These are phyloP conservation scores for Corymbia citriodora DNA, from an alignment of 441 rosid species.

Conservation along the genomic window DNA sequence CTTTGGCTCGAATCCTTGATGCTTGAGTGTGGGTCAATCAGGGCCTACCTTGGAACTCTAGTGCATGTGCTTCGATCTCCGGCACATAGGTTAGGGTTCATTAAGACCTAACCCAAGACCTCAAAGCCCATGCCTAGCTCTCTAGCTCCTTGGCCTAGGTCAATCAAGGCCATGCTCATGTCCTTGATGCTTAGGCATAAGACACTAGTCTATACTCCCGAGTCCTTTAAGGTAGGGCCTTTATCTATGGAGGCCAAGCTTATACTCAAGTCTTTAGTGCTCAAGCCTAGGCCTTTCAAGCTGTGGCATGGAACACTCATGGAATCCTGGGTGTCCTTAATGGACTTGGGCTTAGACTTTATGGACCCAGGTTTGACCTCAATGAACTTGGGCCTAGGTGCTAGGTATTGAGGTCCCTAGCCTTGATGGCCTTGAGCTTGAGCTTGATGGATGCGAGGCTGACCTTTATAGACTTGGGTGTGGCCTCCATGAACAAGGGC, in stretches of 20 bases:
- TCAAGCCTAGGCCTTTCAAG: neutral
- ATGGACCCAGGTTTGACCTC: neutral
- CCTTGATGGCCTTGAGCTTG: accelerated
- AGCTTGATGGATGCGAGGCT: neutral
- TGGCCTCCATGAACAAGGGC: neutral
- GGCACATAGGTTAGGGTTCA: neutral
- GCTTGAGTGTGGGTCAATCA: neutral
- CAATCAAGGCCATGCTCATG: neutral
- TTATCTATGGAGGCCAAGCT: neutral
- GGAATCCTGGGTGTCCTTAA: neutral
- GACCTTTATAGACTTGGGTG: neutral
- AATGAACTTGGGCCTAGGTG: neutral
- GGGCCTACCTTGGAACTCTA: neutral
- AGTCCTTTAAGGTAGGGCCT: neutral
- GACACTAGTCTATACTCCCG: accelerated
- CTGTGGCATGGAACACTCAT: neutral
- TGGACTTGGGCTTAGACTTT: neutral
- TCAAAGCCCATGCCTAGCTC: neutral
- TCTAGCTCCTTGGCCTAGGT: accelerated
- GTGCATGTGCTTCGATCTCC: accelerated
- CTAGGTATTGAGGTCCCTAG: accelerated
- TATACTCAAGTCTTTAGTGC: neutral
- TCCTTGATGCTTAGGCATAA: neutral
- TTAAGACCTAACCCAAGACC: neutral
- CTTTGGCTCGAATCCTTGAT: neutral